Conservation (phyloP, 352 stramenopile genomes). For the Phytophthora pinifolia region DNA sequence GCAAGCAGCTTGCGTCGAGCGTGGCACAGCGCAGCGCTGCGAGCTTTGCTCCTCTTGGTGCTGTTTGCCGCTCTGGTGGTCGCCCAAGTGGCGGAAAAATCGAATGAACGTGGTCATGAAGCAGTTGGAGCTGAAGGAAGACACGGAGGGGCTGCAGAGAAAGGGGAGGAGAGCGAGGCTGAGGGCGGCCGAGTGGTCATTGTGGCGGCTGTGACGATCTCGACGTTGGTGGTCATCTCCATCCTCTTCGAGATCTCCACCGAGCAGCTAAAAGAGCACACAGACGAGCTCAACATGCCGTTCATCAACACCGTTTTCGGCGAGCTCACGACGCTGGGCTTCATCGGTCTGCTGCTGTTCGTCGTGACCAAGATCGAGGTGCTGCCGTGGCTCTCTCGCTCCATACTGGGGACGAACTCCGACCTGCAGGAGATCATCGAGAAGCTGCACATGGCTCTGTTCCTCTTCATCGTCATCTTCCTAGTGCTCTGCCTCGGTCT, state of each 20-base stretch:
- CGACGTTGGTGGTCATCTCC: conserved; percentile 56
- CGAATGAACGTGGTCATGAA: background rate
- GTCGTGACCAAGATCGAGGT: conserved; percentile 68
- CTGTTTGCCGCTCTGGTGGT: conserved; percentile 25
- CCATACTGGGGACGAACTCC: conserved; percentile 38
- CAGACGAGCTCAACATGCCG: conserved; percentile 71
- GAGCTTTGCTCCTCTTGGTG: conserved; percentile 10
- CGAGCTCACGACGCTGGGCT: conserved; percentile 73
- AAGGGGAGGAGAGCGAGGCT: conserved; percentile 8
- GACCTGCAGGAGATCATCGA: conserved; percentile 78
- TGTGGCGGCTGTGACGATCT: conserved; percentile 57
- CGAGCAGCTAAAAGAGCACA: conserved; percentile 48
- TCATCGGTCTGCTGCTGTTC: conserved; percentile 66
- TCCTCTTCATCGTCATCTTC: conserved; percentile 84
- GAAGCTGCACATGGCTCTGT: conserved; percentile 77
- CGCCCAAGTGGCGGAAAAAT: conserved; percentile 27
- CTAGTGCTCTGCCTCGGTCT: conserved; percentile 63
- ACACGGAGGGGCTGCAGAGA: conserved; percentile 3
- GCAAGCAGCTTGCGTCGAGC: conserved; percentile 4
- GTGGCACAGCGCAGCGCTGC: conserved; percentile 9
- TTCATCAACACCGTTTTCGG: conserved; percentile 72
- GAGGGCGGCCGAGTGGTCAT: conserved; percentile 33
- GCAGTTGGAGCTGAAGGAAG: background rate
- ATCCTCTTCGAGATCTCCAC: conserved; percentile 59
- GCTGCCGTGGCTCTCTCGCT: conserved; percentile 43